Percentiles rank a stretch among this genome's conserved stretches.
Evolutionary conservation across 768 basidiomycete genomes (phyloP).

Genomic region (Collybiopsis confluens): DNA sequence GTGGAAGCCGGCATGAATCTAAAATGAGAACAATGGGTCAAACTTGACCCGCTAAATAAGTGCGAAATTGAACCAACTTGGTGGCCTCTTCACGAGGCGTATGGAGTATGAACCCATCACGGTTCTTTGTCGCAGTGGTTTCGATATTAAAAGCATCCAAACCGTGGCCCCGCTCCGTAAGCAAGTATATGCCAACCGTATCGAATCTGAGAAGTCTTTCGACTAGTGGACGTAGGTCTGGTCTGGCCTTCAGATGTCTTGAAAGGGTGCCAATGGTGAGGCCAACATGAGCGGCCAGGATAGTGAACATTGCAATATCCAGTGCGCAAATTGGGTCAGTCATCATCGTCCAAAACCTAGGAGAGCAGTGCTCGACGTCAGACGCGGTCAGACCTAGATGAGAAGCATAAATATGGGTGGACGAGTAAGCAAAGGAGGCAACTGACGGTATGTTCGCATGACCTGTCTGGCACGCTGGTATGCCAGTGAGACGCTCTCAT

Average conservation of each 20-base stretch:
- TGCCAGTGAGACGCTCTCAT: conserved; percentile 45
- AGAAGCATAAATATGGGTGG: conserved; percentile 2
- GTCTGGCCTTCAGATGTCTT: conserved; percentile 41
- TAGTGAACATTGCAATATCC: conserved; percentile 51
- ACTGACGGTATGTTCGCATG: conserved; percentile 44
- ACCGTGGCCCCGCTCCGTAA: conserved; percentile 56
- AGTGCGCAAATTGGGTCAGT: conserved; percentile 47
- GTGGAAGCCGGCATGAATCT: conserved; percentile 61
- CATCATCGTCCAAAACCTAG: conserved; percentile 50
- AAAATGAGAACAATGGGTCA: no score
- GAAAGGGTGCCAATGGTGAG: conserved; percentile 52
- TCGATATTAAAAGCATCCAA: conserved; percentile 60
- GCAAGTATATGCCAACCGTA: conserved; percentile 47
- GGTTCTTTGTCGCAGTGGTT: conserved; percentile 51
- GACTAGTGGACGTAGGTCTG: conserved; percentile 46
- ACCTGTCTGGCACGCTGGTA: conserved; percentile 48
- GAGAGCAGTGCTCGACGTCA: conserved; percentile 46
- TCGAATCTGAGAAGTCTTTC: conserved; percentile 49
- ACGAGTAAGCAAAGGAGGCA: background rate
- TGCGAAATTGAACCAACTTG: conserved; percentile 40
- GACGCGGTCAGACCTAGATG: conserved; percentile 35
- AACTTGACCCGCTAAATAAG: no score
- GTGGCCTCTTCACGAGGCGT: conserved; percentile 55
- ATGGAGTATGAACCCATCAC: conserved; percentile 48
- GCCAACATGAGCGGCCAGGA: conserved; percentile 48